Conservation (phyloP, 768 basidiomycete species). For the Trametes maxima region DNA sequence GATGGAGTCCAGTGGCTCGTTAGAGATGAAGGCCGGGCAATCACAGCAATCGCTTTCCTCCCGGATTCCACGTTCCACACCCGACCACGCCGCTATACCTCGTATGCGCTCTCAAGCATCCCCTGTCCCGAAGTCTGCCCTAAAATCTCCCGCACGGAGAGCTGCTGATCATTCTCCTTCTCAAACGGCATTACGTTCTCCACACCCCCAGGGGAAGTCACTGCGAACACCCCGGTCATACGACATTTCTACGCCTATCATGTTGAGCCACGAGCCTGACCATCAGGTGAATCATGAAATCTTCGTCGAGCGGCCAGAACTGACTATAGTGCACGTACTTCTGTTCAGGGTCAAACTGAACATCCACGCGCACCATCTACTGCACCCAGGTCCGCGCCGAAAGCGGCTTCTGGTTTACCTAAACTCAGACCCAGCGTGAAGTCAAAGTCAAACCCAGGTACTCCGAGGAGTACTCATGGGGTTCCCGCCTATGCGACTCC, state of each 20-base stretch:
- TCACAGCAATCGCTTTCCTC: neutral
- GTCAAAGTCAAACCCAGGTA: slow-evolving; percentile 18
- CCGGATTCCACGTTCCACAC: neutral
- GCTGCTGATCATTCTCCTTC: neutral
- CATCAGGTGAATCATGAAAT: too few species aligned
- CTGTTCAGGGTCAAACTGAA: neutral
- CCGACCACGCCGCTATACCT: slow-evolving; percentile 6
- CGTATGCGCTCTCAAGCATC: neutral
- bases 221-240: too few species aligned
- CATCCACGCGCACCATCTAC: neutral
- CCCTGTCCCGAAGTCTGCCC: slow-evolving; percentile 1
- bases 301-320: too few species aligned
- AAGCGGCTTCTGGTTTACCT: neutral
- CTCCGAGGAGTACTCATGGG: slow-evolving; percentile 5
- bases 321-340: neutral
- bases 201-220: too few species aligned
- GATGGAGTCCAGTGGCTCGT: slow-evolving; percentile 1
- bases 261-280: too few species aligned
- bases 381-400: neutral
- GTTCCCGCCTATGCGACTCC: slow-evolving; percentile 11
- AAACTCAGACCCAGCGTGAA: neutral
- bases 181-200: too few species aligned
- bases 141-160: slow-evolving; percentile 5
- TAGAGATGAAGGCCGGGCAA: neutral
- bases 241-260: too few species aligned